These are phyloP conservation scores for Lactarius evosmus DNA, from an alignment of 768 basidiomycete genomes.

Conservation along the genomic window DNA sequence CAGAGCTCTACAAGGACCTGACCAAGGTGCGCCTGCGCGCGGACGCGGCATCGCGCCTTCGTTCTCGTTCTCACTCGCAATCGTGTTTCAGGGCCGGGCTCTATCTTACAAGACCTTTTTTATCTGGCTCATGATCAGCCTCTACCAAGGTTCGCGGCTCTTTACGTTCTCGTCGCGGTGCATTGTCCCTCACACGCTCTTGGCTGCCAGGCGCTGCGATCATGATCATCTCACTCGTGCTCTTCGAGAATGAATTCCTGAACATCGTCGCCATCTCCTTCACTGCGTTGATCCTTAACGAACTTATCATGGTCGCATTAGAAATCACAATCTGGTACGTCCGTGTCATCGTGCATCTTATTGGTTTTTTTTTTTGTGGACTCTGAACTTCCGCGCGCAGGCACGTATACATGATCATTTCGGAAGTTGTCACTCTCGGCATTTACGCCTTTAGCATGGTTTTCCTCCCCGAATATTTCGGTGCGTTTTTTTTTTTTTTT, in stretches of 20 bases:
- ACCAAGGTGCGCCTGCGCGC: conserved; percentile 67
- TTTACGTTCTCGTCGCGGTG: background rate
- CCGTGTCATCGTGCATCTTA: background rate
- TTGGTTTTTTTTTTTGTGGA: conserved; percentile 7
- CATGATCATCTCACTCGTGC: conserved; percentile 94
- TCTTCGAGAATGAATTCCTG: conserved; percentile 96
- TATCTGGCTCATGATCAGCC: conserved; percentile 94
- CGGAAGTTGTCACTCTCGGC: conserved; percentile 83
- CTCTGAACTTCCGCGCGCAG: conserved; percentile 38
- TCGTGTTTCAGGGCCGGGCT: conserved; percentile 70
- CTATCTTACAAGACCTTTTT: conserved; percentile 98
- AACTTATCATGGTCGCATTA: conserved; percentile 97
- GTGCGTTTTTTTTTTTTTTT: conserved; percentile 45
- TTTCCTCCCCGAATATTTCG: conserved; percentile 96
- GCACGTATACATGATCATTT: conserved; percentile 94
- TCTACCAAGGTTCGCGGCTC: conserved; percentile 77
- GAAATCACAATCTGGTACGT: conserved; percentile 93
- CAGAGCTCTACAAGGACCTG: conserved; percentile 95
- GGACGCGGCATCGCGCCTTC: background rate
- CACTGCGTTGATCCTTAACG: conserved; percentile 92
- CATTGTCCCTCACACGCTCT: conserved; percentile 15
- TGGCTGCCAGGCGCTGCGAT: conserved; percentile 76
- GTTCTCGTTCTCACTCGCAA: background rate
- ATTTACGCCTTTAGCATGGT: conserved; percentile 90
- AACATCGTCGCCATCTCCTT: conserved; percentile 99